Evolutionary conservation across 768 basidiomycete genomes (phyloP), one percentile per base, ranked within the genome.

Genomic region (Trametes elegans): DNA sequence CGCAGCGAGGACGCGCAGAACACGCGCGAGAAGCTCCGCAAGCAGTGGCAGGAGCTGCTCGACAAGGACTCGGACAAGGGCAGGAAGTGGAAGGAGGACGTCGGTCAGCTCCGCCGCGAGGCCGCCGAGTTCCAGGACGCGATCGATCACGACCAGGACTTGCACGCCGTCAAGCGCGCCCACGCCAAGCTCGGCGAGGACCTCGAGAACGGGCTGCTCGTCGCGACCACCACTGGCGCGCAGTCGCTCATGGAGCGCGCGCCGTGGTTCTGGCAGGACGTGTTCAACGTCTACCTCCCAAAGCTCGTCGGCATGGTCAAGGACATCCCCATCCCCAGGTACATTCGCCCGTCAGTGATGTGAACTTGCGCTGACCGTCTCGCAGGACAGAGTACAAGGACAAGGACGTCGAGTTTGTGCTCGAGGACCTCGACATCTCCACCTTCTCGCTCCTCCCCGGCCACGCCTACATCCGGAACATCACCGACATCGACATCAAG

Each of bases 281-380:
- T 92, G 7, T 85, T 90, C 74, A 88, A 85, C 62, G 86, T 91
- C 14, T 92, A 91, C 63, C 66, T 88, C 0, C 90, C 90, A 14
- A 77, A 79, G 8, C 29, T 81, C 1, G 66, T 87, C 51, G 61
- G 56, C 24, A 70, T 79, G 63, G 58, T 88, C 65, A 80, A 80
- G 61, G 79, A 80, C 48, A 69, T 89, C 13, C 87, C 87, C 10
- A 87, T 89, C 45, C 88, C 88, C 6, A 78, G 87, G 87, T 82
- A 53, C 16, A 73, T 61, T 2, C 19, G 13, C 2, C 19, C 1
- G 16, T 28, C 16, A 24, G 55, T 7, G 7, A 10, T 29, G 3
- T 10, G 9, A 39, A 14, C 57, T 61, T 31, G 59, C 40, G 3
- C 23, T n/a, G 18, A 21, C 14, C 11, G 24, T 6, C 21, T 47